These are phyloP conservation scores for Phytopythium montanum DNA, from an alignment of 352 stramenopile species.

Conservation along the genomic window DNA sequence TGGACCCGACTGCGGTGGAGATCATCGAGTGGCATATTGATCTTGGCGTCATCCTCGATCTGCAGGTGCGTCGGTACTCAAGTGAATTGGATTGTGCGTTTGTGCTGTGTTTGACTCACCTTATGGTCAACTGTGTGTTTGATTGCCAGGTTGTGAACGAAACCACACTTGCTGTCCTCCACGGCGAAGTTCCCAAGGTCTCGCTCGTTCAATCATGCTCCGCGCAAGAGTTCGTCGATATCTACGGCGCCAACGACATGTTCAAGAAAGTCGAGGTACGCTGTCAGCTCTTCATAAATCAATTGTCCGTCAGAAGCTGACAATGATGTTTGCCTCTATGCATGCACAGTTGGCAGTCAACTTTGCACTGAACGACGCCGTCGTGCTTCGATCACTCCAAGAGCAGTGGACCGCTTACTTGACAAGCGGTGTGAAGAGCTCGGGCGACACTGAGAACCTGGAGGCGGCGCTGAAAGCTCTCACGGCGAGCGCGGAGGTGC, in stretches of 20 bases:
- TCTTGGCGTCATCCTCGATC: constrained; percentile 79
- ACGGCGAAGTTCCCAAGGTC: constrained; percentile 72
- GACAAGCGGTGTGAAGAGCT: constrained; percentile 15
- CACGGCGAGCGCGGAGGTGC: constrained; percentile 33
- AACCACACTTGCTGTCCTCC: constrained; percentile 60
- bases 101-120: neutral
- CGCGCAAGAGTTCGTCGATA: constrained; percentile 63
- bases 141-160: constrained; percentile 56
- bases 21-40: constrained; percentile 88
- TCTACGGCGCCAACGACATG: constrained; percentile 59
- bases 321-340: neutral
- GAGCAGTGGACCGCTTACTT: constrained; percentile 44
- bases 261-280: constrained; percentile 64
- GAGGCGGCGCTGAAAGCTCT: constrained; percentile 45
- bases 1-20: constrained; percentile 78
- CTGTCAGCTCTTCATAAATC: neutral
- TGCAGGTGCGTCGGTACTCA: constrained; percentile 47
- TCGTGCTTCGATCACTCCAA: constrained; percentile 44
- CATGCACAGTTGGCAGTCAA: constrained; percentile 60
- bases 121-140: too few species aligned
- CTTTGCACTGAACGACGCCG: constrained; percentile 66
- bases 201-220: constrained; percentile 73
- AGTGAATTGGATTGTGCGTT: neutral
- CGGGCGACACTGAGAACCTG: constrained; percentile 27
- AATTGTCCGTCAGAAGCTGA: neutral